phyloP scores from a whole-genome alignment of 345 rosid species.

The Gossypium bickii region DNA sequence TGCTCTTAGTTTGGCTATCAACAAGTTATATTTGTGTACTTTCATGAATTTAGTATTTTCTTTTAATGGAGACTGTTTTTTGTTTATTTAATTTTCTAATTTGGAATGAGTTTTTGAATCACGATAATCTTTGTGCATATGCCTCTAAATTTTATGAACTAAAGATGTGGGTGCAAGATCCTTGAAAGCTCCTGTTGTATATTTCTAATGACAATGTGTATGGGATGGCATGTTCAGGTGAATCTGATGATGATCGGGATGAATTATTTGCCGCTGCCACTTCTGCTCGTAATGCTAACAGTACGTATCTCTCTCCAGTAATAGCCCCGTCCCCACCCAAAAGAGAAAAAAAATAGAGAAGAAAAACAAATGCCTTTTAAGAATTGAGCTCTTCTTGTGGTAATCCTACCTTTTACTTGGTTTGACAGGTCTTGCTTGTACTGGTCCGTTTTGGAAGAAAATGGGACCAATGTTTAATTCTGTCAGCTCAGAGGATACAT shows the following conservation, averaged over 20 bases:
- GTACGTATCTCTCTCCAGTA: constrained; percentile 37
- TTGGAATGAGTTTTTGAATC: not conserved
- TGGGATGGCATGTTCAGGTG: constrained; percentile 50
- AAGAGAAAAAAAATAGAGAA: not conserved
- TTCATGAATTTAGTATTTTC: not conserved
- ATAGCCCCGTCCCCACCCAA: not conserved
- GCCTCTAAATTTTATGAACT: not conserved
- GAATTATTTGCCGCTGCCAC: constrained; percentile 79
- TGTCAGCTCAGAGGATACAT: constrained; percentile 55
- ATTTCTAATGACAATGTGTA: not conserved
- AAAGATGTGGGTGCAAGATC: not conserved
- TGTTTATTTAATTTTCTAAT: not conserved
- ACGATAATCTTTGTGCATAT: no score
- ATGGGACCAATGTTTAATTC: constrained; percentile 69
- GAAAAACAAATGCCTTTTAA: not conserved
- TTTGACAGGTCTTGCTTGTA: constrained; percentile 59
- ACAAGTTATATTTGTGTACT: not conserved
- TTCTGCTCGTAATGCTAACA: constrained; percentile 62
- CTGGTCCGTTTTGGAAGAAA: constrained; percentile 82
- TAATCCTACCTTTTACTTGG: constrained; percentile 10
- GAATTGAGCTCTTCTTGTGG: not conserved
- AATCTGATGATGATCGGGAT: constrained; percentile 78
- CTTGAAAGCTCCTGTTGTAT: not conserved
- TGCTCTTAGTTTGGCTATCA: not conserved
- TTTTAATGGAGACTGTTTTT: not conserved